These are phyloP conservation scores for Euphrasia arctica DNA, from an alignment of 305 asterid species.

Conservation along the genomic window DNA sequence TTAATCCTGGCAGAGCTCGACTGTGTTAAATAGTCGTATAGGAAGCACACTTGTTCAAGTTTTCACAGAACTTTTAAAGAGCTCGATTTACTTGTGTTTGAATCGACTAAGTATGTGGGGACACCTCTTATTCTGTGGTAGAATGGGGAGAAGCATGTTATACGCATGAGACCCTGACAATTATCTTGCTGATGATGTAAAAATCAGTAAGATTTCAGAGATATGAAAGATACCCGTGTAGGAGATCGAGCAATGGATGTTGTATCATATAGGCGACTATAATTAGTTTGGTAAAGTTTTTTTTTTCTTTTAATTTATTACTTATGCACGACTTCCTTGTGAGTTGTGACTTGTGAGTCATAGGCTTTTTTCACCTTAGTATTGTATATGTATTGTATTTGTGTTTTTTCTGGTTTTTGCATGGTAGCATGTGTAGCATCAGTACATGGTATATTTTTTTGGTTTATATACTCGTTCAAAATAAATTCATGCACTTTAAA, in stretches of 20 bases:
- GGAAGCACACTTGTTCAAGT: conserved; percentile 4
- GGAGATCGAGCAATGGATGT: conserved; percentile 2
- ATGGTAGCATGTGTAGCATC: background rate
- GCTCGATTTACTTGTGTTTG: conserved; percentile 22
- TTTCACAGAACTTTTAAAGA: conserved; percentile 18
- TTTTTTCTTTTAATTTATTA: background rate
- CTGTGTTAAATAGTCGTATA: conserved; percentile 47
- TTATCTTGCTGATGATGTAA: background rate
- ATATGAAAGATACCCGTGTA: conserved; percentile 15
- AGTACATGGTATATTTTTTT: too few species aligned
- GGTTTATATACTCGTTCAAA: too few species aligned
- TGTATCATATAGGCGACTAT: conserved; percentile 11
- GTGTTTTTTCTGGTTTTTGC: background rate
- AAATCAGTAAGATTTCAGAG: conserved; percentile 18
- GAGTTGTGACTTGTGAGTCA: too few species aligned
- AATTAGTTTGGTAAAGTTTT: conserved; percentile 1
- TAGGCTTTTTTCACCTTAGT: background rate
- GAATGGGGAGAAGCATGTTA: too few species aligned
- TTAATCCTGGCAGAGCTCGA: conserved; percentile 89
- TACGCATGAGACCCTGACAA: background rate
- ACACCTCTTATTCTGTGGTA: too few species aligned
- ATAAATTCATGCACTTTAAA: too few species aligned
- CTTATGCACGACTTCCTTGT: background rate
- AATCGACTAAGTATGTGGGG: too few species aligned
- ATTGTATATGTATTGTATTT: background rate